Conservation (phyloP, 1,284 basidiomycete species). For the Ceratobasidium sp. region DNA sequence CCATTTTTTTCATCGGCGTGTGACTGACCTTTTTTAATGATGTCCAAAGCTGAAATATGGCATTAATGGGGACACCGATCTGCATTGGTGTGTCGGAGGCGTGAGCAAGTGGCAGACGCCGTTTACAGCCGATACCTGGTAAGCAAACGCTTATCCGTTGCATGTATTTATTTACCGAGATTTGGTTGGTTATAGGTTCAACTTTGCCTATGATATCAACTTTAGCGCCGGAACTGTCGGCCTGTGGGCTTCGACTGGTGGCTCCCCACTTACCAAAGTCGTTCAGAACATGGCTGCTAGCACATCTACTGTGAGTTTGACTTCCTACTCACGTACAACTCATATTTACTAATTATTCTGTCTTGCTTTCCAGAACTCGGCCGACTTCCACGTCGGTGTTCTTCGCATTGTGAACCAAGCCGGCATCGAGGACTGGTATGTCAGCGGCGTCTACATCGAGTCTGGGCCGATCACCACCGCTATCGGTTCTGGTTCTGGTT, state of each 20-base stretch:
- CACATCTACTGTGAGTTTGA: conserved; percentile 62
- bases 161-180: not conserved
- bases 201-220: conserved; percentile 58
- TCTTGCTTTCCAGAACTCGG: conserved; percentile 63
- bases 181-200: conserved; percentile 53
- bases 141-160: conserved; percentile 47
- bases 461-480: conserved; percentile 66
- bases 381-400: conserved; percentile 73
- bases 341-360: no score
- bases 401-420: conserved; percentile 63
- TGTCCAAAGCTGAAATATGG: conserved; percentile 65
- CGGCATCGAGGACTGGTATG: conserved; percentile 68
- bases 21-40: not conserved
- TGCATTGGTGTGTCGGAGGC: conserved; percentile 67
- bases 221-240: conserved; percentile 68
- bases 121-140: conserved; percentile 69
- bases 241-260: conserved; percentile 69
- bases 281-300: conserved; percentile 64
- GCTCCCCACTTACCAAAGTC: conserved; percentile 64
- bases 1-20: not conserved
- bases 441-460: conserved; percentile 72
- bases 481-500: conserved; percentile 41
- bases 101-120: conserved; percentile 66
- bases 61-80: conserved; percentile 64
- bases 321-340: no score